These are phyloP conservation scores for Podosphaera aphanis DNA, from an alignment of 2,329 filamentous ascomycete genomes.

Conservation along the genomic window DNA sequence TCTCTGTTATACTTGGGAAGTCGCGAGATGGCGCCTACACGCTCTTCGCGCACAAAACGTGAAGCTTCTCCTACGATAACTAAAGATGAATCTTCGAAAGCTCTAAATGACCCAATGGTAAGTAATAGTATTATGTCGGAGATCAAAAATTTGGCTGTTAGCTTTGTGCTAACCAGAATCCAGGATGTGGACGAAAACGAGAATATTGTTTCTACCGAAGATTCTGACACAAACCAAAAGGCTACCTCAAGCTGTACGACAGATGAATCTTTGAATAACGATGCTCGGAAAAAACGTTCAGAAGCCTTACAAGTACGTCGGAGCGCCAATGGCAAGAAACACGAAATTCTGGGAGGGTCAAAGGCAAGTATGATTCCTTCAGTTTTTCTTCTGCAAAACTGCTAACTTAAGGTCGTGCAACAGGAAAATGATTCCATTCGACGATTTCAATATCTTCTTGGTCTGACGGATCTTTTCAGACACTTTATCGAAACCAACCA, in stretches of 20 bases:
- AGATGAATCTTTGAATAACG: conserved; percentile 41
- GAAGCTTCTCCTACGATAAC: conserved; percentile 31
- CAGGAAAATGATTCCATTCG: conserved; percentile 89
- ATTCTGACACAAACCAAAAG: conserved; percentile 43
- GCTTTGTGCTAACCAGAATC: background rate
- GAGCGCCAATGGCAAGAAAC: conserved; percentile 85
- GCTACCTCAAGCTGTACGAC: conserved; percentile 61
- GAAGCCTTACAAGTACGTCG: conserved; percentile 78
- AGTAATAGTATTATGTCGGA: conserved; percentile 3
- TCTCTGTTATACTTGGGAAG: too few species aligned
- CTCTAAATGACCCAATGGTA: conserved; percentile 17
- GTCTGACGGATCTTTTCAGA: conserved; percentile 86
- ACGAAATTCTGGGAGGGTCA: conserved; percentile 72
- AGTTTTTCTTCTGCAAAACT: background rate
- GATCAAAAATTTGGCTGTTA: conserved; percentile 9
- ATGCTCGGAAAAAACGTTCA: conserved; percentile 66
- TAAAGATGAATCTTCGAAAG: conserved; percentile 25
- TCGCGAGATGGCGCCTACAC: conserved; percentile 20
- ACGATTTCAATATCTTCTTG: conserved; percentile 81
- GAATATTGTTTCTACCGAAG: conserved; percentile 42
- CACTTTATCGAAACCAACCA: conserved; percentile 98
- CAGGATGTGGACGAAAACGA: conserved; percentile 41
- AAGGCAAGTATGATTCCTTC: conserved; percentile 36
- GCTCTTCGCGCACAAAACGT: conserved; percentile 27
- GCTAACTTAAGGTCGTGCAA: background rate